These are phyloP conservation scores for Heritiera fomes DNA, from an alignment of 345 rosid genomes.

Conservation along the genomic window DNA sequence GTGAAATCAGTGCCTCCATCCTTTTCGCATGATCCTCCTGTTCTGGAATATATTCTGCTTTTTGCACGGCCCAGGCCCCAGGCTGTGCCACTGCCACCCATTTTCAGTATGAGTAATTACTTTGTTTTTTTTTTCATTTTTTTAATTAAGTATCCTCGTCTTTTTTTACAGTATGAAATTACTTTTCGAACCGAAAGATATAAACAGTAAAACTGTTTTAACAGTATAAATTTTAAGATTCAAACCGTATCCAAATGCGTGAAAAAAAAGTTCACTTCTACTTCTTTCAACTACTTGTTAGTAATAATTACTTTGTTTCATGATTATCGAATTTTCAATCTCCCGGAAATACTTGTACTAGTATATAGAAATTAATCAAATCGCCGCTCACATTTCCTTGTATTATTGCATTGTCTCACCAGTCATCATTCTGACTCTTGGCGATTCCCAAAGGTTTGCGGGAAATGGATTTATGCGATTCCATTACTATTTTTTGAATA, in stretches of 20 bases:
- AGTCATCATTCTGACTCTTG: not conserved
- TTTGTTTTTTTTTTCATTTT: too few relatives aligned
- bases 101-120: too few relatives aligned
- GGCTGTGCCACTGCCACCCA: not conserved
- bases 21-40: not conserved
- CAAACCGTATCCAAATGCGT: too few relatives aligned
- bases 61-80: constrained; percentile 2
- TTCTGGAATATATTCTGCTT: constrained; percentile 26
- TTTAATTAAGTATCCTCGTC: too few relatives aligned
- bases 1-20: not conserved
- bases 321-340: not conserved
- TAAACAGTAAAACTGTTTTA: too few relatives aligned
- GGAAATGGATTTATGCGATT: not conserved
- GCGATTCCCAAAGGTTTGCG: not conserved
- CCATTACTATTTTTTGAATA: not conserved
- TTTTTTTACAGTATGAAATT: too few relatives aligned
- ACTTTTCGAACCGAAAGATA: too few relatives aligned
- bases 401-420: not conserved
- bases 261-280: too few relatives aligned
- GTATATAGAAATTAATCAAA: not conserved
- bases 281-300: too few relatives aligned
- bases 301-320: not conserved
- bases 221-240: too few relatives aligned
- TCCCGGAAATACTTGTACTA: not conserved
- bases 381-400: too few relatives aligned